Evolutionary conservation across 2,329 filamentous ascomycete genomes (phyloP), one percentile per base, ranked within the genome.

Genomic region (Penicillium digitatum): DNA sequence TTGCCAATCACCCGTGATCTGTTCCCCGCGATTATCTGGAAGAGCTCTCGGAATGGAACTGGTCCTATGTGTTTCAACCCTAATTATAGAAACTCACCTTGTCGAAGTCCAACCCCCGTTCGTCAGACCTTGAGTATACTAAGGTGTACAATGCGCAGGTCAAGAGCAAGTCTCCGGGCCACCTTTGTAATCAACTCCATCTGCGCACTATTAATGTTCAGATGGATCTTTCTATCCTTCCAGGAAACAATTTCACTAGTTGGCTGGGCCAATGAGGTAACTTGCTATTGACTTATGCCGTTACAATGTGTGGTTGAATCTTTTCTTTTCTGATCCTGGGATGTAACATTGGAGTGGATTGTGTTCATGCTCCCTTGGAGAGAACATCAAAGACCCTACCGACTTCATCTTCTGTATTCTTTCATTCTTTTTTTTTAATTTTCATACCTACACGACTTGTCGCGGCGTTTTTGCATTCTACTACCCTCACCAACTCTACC

Each of bases 1-100:
- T 60, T 73, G 1, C 71, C 71, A 2, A 66, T 69, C 26, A 67
- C 72, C 22, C 70, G 70, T 2, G 70, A 69, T 8, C 51, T 73
- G 10, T 69, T 73, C 59, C 67, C 67, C 0, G 57, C 59, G 12
- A 42, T 69, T 22, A 69, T 64, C 20, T 35, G 70, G 27, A 54
- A 54, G 24, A 62, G 60, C n/a, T 62, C 60, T 3, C 63, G 66
- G 20, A 56, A 59, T 35, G 64, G 57, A 35, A 60, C 56, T 0
- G 44, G 35, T 3, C 66, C 63, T 0, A 65, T 65, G 46, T 70
- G 65, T 46, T 62, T 67, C 47, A 67, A 66, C 16, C 68, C 66
- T 1, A 64, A 65, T 42, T 39, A 62, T 32, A 66, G 60, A 32
- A 61, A 60, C 27, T 64, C 67, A 1, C 64, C 22, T 52, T 66